These are phyloP conservation scores for Catenaria anguillulae DNA, from an alignment of 371 early-diverging fungal genomes.

Conservation along the genomic window DNA sequence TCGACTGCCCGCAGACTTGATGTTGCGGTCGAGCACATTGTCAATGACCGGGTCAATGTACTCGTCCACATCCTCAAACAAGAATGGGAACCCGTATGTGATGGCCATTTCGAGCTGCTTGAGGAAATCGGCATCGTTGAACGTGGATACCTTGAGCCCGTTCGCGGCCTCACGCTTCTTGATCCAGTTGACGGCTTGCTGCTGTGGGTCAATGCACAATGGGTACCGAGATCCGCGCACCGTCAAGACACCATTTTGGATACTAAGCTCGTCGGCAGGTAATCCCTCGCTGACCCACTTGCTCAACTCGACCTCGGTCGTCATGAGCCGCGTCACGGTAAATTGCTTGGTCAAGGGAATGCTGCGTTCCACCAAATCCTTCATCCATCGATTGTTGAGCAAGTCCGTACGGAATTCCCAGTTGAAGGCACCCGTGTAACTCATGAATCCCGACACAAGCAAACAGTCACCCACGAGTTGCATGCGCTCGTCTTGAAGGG, in stretches of 20 bases:
- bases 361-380: slow-evolving; percentile 19
- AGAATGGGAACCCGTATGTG: slow-evolving; percentile 43
- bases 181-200: slow-evolving; percentile 43
- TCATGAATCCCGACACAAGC: slow-evolving; percentile 34
- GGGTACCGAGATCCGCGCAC: slow-evolving; percentile 41
- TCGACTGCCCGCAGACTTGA: slow-evolving; percentile 26
- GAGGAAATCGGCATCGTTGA: slow-evolving; percentile 41
- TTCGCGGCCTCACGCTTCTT: slow-evolving; percentile 32
- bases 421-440: slow-evolving; percentile 46
- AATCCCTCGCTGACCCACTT: slow-evolving; percentile 41
- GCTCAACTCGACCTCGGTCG: slow-evolving; percentile 37
- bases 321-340: slow-evolving; percentile 31
- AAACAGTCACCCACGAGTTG: slow-evolving; percentile 41
- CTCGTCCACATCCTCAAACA: slow-evolving; percentile 47
- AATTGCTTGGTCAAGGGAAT: slow-evolving; percentile 30
- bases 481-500: slow-evolving; percentile 29
- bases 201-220: slow-evolving; percentile 46
- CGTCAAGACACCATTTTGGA: slow-evolving; percentile 43
- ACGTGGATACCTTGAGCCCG: slow-evolving; percentile 35
- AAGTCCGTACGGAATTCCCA: slow-evolving; percentile 42
- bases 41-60: slow-evolving; percentile 49
- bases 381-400: slow-evolving; percentile 33
- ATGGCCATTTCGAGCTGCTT: slow-evolving; percentile 47
- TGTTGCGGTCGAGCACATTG: slow-evolving; percentile 41
- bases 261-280: slow-evolving; percentile 41